These are phyloP conservation scores for Saraca asoca DNA, from an alignment of 331 rosid species.

Conservation along the genomic window DNA sequence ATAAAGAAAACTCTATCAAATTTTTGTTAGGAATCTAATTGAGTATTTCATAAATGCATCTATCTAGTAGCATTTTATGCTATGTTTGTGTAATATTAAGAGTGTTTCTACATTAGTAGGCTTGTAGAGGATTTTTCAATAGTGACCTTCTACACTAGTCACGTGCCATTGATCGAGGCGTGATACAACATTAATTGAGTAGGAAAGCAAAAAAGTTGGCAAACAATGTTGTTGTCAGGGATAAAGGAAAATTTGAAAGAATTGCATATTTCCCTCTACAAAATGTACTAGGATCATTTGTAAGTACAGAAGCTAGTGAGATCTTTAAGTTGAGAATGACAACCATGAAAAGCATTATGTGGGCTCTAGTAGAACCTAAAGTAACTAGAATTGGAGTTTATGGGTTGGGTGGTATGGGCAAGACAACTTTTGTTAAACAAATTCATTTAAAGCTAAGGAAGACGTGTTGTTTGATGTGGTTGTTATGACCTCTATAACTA, in stretches of 20 bases:
- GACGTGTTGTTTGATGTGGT: background rate
- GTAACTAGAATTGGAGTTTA: slow-evolving; percentile 12
- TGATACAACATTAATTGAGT: too few species aligned
- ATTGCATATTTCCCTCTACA: background rate
- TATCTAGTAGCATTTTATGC: too few species aligned
- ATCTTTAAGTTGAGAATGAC: slow-evolving; percentile 26
- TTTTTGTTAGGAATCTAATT: too few species aligned
- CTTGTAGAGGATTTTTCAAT: too few species aligned
- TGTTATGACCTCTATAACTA: background rate
- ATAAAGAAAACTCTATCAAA: too few species aligned
- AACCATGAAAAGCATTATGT: background rate
- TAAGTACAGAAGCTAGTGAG: background rate
- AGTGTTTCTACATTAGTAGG: too few species aligned
- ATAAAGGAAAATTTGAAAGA: background rate
- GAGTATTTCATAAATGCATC: too few species aligned
- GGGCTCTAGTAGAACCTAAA: background rate
- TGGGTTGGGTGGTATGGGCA: slow-evolving; percentile 21
- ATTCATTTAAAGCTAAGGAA: background rate
- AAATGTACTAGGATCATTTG: too few species aligned
- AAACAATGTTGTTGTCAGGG: too few species aligned
- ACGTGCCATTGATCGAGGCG: too few species aligned
- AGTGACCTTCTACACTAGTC: too few species aligned
- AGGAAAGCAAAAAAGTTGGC: slow-evolving; percentile 4
- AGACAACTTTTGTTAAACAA: slow-evolving; percentile 5
- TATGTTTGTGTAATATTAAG: too few species aligned